Evolutionary conservation across 2,329 filamentous ascomycete genomes (phyloP).

Genomic region (Phialocephala sp.): DNA sequence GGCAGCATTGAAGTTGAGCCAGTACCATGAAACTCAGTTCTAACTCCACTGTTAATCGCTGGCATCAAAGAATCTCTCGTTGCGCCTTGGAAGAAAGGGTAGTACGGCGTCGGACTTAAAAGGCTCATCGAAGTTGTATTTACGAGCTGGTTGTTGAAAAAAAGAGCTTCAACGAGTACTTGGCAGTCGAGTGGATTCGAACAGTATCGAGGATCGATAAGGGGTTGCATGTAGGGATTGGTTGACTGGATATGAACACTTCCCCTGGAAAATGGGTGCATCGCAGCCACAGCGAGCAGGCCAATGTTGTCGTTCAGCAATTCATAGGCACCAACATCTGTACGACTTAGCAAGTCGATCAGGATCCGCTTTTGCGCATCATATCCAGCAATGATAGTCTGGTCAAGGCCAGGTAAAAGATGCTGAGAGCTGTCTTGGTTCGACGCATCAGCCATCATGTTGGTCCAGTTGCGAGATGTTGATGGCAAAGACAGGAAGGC

Average conservation of each 20-base stretch:
- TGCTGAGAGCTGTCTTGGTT: constrained; percentile 29
- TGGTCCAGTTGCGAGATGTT: constrained; percentile 31
- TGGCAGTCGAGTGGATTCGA: constrained; percentile 37
- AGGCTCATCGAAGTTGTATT: constrained; percentile 34
- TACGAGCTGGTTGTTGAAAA: constrained; percentile 36
- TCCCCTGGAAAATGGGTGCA: constrained; percentile 62
- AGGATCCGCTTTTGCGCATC: constrained; percentile 33
- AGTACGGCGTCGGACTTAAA: constrained; percentile 32
- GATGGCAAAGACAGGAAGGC: constrained; percentile 37
- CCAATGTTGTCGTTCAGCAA: constrained; percentile 36
- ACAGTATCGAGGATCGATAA: constrained; percentile 50
- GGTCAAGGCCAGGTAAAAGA: constrained; percentile 32
- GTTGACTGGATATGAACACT: constrained; percentile 58
- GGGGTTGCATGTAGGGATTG: constrained; percentile 47
- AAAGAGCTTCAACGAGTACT: constrained; percentile 33
- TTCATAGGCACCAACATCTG: constrained; percentile 36
- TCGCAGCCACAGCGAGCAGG: constrained; percentile 43
- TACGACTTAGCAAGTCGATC: constrained; percentile 25
- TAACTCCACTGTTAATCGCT: constrained; percentile 30
- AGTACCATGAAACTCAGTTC: constrained; percentile 37
- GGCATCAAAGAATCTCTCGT: constrained; percentile 30
- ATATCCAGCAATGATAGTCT: constrained; percentile 34
- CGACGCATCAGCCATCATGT: constrained; percentile 30
- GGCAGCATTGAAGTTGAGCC: constrained; percentile 38
- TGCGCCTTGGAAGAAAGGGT: constrained; percentile 32